phyloP scores from a whole-genome alignment of 257 asterid species.

The Paraleonurus japonicus region DNA sequence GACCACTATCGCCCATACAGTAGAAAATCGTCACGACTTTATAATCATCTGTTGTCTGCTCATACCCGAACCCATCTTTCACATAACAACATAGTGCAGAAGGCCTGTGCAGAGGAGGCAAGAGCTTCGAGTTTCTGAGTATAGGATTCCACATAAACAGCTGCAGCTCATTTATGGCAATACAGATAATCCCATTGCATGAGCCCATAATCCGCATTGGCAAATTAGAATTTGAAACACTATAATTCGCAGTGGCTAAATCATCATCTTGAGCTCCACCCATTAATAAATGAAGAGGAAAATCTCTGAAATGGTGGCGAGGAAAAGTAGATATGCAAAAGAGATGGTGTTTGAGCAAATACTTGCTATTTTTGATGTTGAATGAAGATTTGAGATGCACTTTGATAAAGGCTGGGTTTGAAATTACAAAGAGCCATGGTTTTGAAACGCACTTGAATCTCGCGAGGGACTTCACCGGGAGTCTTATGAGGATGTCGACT shows the following conservation, averaged over 20 bases:
- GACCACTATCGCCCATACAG: background rate
- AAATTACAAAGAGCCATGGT: slow-evolving; percentile 1
- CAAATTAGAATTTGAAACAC: background rate
- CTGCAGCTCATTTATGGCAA: background rate
- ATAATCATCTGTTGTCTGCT: background rate
- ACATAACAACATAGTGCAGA: background rate
- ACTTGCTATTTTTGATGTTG: background rate
- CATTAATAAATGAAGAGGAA: slow-evolving; percentile 6
- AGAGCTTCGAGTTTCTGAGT: background rate
- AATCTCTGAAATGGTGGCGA: slow-evolving; percentile 7
- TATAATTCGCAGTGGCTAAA: background rate
- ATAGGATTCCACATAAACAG: slow-evolving; percentile 14
- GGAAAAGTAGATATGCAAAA: background rate
- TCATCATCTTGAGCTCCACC: background rate
- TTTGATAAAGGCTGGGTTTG: slow-evolving; percentile 2
- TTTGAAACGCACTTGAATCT: slow-evolving; percentile 17
- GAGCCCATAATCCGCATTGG: slow-evolving; percentile 16
- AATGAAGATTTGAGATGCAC: background rate
- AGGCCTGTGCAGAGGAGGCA: background rate
- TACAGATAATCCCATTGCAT: slow-evolving; percentile 6
- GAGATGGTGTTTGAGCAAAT: slow-evolving; percentile 7
- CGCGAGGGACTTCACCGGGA: slow-evolving; percentile 10
- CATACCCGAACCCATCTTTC: slow-evolving; percentile 22
- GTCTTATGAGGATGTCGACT: slow-evolving; percentile 8
- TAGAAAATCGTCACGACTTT: slow-evolving; percentile 9